A percentile compares a stretch with the other conserved stretches of the same genome.
These are phyloP conservation scores for rapeseed (Brassica napus) DNA, from an alignment of 345 rosid genomes.

Conservation along the genomic window DNA sequence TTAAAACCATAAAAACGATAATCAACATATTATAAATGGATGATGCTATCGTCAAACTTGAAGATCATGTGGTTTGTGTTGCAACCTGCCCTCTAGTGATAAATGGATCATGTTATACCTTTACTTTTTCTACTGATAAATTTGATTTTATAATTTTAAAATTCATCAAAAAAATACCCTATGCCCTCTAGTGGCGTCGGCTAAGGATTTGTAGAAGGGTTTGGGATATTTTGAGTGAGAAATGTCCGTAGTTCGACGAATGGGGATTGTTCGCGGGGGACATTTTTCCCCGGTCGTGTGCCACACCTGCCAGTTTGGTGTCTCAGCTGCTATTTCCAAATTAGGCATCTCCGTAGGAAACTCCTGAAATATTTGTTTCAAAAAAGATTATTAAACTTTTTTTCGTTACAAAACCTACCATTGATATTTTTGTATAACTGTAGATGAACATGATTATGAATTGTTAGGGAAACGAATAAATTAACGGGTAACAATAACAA, in stretches of 20 bases:
- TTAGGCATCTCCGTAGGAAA: neutral
- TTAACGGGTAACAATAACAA: neutral
- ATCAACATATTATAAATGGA: neutral
- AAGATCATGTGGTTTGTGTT: neutral
- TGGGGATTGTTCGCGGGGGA: neutral
- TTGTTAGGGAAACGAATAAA: neutral
- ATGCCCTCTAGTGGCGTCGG: neutral
- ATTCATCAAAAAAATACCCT: neutral
- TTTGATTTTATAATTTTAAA: neutral
- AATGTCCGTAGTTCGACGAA: neutral
- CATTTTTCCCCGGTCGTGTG: neutral
- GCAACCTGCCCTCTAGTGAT: neutral
- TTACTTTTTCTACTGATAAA: neutral
- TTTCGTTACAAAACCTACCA: neutral
- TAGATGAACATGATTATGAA: neutral
- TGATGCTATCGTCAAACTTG: neutral
- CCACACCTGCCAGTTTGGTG: neutral
- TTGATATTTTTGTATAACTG: neutral
- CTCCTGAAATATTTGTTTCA: neutral
- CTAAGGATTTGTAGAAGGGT: neutral
- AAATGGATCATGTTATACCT: neutral
- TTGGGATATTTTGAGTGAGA: neutral
- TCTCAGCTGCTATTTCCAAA: neutral
- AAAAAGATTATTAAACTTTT: no score
- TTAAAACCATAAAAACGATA: neutral